Base-by-base conservation (phyloP, 768 basidiomycete species). In the Psilocybe azurescens region DNA sequence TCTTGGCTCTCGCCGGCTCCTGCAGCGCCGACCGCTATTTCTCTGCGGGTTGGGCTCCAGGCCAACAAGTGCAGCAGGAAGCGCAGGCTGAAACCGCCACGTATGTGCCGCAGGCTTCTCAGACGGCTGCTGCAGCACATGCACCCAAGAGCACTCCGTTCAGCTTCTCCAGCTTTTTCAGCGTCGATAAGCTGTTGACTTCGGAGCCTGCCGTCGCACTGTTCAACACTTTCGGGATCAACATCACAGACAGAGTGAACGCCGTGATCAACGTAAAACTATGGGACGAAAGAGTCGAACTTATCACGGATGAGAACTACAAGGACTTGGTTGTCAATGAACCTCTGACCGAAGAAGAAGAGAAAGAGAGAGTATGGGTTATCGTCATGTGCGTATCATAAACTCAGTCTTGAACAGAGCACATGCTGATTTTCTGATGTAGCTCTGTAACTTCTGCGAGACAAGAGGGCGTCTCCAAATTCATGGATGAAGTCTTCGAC, bases 231-330 rank as follows among this genome's bases (percentile, higher is more conserved):
- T 68, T 85, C 38, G 93, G 92, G n/a, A 72, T 94, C 29, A 94
- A 94, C 70, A 77, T 93, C 65, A 86, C 88, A 2, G 87, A 89
- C 66, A 75, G 71, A 61, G 66, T 87, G 36, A 75, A 75, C 39
- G 69, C 64, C 20, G 77, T 75, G 30, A 66, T 73, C 53, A 64
- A 75, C 58, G 60, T 67, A 52, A 75, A 72, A 55, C 66, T 77
- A 18, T 95, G 91, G 92, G 91, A 94, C 68, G 75, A 78, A 10
- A 84, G 92, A 30, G 84, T 96, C 44, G 86, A 89, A 28, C 78
- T 95, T 39, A 86, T 97, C 74, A 93, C 90, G 54, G 94, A 96
- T 74, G 81, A 88, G 53, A 95, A 93, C 73, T 95, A 84, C 71
- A 76, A 83, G 29, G 87, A 91, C 30, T 36, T 91, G 53, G 84